phyloP scores from a whole-genome alignment of 305 asterid species.

The Fraxinus angustifolia region DNA sequence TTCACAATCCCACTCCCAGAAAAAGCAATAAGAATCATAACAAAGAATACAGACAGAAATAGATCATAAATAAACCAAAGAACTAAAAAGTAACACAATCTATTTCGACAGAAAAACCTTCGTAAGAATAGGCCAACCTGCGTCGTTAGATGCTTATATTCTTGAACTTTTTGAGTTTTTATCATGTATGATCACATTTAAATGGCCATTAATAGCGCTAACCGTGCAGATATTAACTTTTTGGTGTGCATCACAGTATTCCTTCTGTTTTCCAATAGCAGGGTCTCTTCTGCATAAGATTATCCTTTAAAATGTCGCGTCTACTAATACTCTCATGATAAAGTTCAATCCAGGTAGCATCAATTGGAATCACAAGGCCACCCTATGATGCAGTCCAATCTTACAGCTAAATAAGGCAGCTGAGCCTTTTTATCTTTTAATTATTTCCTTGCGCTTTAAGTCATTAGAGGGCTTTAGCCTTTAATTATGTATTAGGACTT shows the following conservation, averaged over 20 bases:
- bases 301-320: not conserved
- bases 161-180: not conserved
- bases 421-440: not conserved
- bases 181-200: not conserved
- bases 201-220: not conserved
- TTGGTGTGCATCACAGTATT: not conserved
- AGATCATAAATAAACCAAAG: not conserved
- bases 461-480: not conserved
- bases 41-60: not conserved
- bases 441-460: not conserved
- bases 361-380: not conserved
- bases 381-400: not conserved
- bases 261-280: not conserved
- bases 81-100: not conserved
- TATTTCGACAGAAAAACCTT: not conserved
- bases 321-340: not conserved
- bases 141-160: not conserved
- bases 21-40: not conserved
- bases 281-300: not conserved
- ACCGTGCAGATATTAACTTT: not conserved
- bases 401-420: not conserved
- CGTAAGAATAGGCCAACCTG: not conserved
- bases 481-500: not conserved
- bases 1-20: not conserved
- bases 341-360: not conserved